Percentiles rank a stretch among this genome's conserved stretches.
These are phyloP conservation scores for Glaciozyma martinii DNA, from an alignment of 768 basidiomycete species.

Conservation along the genomic window DNA sequence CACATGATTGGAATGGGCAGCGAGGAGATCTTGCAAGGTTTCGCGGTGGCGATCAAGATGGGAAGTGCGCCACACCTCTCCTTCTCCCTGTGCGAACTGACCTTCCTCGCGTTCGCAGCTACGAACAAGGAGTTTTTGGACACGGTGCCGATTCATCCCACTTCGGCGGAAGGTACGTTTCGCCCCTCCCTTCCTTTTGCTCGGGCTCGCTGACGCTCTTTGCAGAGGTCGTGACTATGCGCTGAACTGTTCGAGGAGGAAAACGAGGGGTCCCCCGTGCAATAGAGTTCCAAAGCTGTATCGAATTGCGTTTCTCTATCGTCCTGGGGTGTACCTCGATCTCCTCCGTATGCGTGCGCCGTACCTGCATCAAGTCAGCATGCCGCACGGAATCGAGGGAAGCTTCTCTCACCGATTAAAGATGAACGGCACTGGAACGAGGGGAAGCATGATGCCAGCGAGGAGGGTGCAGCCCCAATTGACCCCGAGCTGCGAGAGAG, in stretches of 20 bases:
- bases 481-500: not conserved
- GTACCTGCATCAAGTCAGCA: too few species aligned
- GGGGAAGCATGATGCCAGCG: slow-evolving; percentile 8
- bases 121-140: slow-evolving; percentile 73
- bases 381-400: too few species aligned
- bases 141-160: slow-evolving; percentile 82
- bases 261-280: not conserved
- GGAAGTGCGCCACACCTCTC: slow-evolving; percentile 46
- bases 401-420: slow-evolving; percentile 8
- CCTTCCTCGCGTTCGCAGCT: slow-evolving; percentile 41
- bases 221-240: slow-evolving; percentile 24
- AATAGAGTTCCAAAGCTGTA: too few species aligned
- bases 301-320: too few species aligned
- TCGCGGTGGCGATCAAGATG: slow-evolving; percentile 95
- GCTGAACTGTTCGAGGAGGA: not conserved
- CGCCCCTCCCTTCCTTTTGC: not conserved
- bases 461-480: slow-evolving; percentile 15
- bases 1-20: slow-evolving; percentile 86
- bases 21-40: slow-evolving; percentile 93
- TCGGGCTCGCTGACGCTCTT: too few species aligned
- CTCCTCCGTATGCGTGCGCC: not conserved
- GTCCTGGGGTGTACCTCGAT: not conserved
- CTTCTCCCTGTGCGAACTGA: not conserved
- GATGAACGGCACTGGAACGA: slow-evolving; percentile 17
- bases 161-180: slow-evolving; percentile 11